Percentiles rank a stretch among this genome's conserved stretches.
Evolutionary conservation across 352 stramenopile species (phyloP).

Genomic region (Phytophthora pinifolia): DNA sequence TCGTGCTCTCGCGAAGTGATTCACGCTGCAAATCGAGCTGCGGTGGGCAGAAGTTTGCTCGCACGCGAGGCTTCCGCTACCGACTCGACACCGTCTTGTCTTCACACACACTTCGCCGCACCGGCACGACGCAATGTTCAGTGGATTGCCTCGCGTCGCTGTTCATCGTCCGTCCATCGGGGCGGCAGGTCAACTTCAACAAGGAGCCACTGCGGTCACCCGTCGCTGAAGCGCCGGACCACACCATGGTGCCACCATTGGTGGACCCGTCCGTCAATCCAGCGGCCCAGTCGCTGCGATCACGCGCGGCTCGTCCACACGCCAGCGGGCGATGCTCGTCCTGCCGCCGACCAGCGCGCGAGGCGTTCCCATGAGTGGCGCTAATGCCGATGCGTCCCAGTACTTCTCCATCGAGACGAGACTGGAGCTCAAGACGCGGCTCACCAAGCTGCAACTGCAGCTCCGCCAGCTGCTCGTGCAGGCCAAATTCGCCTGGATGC

Average conservation of each 20-base stretch:
- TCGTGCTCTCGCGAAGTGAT: constrained; percentile 15
- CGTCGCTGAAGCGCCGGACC: constrained; percentile 1
- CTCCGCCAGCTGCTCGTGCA: constrained; percentile 48
- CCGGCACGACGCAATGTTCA: constrained; percentile 18
- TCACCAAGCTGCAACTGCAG: constrained; percentile 39
- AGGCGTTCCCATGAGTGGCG: constrained; percentile 1
- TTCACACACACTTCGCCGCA: background rate
- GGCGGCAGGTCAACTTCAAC: constrained; percentile 13
- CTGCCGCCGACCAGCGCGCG: constrained; percentile 12
- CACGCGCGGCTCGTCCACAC: constrained; percentile 19
- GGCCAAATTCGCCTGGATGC: constrained; percentile 65
- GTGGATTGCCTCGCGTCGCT: background rate
- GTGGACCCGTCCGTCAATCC: too few relatives aligned
- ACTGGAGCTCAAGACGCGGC: constrained; percentile 45
- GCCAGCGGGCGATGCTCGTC: constrained; percentile 14
- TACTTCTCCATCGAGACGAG: constrained; percentile 69
- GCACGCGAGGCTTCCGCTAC: constrained; percentile 16
- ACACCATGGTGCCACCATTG: too few relatives aligned
- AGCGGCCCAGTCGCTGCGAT: constrained; percentile 17
- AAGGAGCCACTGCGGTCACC: constrained; percentile 19
- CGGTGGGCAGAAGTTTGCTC: constrained; percentile 13
- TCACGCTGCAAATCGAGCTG: constrained; percentile 9
- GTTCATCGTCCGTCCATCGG: background rate
- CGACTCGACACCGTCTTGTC: constrained; percentile 9
- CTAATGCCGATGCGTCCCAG: constrained; percentile 34